A percentile compares a stretch with the other conserved stretches of the same genome.
Evolutionary conservation across 2,329 filamentous ascomycete species (phyloP).

Genomic region (Colletotrichum trifolii): DNA sequence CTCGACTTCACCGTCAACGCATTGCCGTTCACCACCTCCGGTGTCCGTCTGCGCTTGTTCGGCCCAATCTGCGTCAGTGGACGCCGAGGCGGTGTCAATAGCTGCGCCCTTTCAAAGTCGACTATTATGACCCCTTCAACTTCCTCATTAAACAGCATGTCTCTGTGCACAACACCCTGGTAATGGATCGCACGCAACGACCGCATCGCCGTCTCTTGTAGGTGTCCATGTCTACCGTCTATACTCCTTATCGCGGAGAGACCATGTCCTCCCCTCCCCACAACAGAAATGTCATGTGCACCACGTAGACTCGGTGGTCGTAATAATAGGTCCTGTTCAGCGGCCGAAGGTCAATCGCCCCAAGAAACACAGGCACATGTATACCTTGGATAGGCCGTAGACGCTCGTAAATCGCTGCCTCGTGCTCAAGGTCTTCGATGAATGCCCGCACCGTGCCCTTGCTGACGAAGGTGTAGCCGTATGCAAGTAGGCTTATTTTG

Average conservation of each 20-base stretch:
- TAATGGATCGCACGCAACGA: slow-evolving; percentile 40
- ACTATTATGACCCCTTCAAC: slow-evolving; percentile 44
- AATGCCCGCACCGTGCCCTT: slow-evolving; percentile 52
- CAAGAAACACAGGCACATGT: slow-evolving; percentile 51
- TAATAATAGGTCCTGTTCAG: slow-evolving; percentile 48
- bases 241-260: neutral
- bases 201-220: slow-evolving; percentile 31
- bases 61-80: slow-evolving; percentile 39
- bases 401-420: slow-evolving; percentile 38
- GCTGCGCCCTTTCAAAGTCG: slow-evolving; percentile 45
- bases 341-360: slow-evolving; percentile 48
- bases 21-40: neutral
- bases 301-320: slow-evolving; percentile 45
- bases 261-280: slow-evolving; percentile 43
- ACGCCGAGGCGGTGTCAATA: slow-evolving; percentile 37
- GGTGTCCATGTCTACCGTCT: neutral
- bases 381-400: too few relatives aligned
- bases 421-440: slow-evolving; percentile 48
- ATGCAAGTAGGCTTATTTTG: slow-evolving; percentile 53
- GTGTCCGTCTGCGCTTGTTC: slow-evolving; percentile 38
- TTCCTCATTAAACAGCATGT: slow-evolving; percentile 41
- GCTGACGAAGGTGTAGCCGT: slow-evolving; percentile 37
- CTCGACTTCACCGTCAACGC: neutral
- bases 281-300: slow-evolving; percentile 49
- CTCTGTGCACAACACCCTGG: slow-evolving; percentile 42